These are phyloP conservation scores for Globisporangium polare DNA, from an alignment of 352 stramenopile genomes.

Conservation along the genomic window DNA sequence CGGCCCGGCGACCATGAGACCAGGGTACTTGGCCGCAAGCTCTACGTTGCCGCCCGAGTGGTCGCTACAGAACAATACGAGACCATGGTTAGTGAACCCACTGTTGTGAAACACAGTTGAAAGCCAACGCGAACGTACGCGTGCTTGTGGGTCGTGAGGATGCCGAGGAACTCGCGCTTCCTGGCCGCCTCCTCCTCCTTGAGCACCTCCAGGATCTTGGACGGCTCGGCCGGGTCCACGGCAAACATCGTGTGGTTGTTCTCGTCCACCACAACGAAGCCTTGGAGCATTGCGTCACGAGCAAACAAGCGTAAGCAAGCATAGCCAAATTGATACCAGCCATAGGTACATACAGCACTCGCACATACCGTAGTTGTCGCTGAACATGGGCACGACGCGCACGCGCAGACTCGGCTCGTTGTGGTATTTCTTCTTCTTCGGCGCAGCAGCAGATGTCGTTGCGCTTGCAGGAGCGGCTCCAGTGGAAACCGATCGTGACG, in stretches of 20 bases:
- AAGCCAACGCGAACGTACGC: conserved; percentile 32
- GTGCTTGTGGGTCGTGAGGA: conserved; percentile 94
- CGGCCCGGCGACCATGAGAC: conserved; percentile 63
- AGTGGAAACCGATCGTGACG: conserved; percentile 5
- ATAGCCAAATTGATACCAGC: neutral
- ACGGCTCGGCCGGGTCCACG: conserved; percentile 65
- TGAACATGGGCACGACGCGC: conserved; percentile 78
- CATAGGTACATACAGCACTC: neutral
- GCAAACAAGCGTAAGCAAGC: neutral
- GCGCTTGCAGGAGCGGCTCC: neutral
- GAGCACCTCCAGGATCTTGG: conserved; percentile 59
- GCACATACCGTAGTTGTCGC: conserved; percentile 72
- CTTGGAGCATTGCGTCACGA: conserved; percentile 16
- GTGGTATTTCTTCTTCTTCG: conserved; percentile 50
- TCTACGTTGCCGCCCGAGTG: conserved; percentile 76
- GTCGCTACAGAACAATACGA: conserved; percentile 34
- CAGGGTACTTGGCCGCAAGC: conserved; percentile 60
- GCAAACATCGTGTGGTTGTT: conserved; percentile 82
- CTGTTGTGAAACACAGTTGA: neutral
- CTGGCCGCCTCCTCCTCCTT: conserved; percentile 60
- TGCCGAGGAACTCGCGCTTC: conserved; percentile 74
- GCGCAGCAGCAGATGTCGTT: neutral
- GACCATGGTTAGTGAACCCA: neutral
- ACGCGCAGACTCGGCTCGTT: conserved; percentile 79
- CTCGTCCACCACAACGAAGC: conserved; percentile 78